Evolutionary conservation across 2,329 filamentous ascomycete genomes (phyloP).

Genomic region (Clarireedia homoeocarpa): DNA sequence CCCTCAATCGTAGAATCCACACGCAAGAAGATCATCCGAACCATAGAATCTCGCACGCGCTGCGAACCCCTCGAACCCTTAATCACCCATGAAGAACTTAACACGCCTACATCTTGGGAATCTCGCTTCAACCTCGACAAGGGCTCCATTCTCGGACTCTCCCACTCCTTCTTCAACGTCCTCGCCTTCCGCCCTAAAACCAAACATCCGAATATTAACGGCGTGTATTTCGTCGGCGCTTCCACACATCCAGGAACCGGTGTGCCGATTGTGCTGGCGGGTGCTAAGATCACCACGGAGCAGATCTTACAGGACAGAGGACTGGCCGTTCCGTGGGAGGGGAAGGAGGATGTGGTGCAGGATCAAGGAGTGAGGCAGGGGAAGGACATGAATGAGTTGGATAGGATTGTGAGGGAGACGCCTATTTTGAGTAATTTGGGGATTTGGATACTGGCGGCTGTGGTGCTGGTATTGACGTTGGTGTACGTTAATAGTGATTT

Average conservation of each 20-base stretch:
- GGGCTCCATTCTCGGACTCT: constrained; percentile 65
- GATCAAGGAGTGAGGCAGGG: constrained; percentile 17
- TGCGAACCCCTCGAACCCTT: constrained; percentile 36
- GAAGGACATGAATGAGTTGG: constrained; percentile 20
- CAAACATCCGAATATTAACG: constrained; percentile 32
- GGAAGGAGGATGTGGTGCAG: constrained; percentile 6
- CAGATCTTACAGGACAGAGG: constrained; percentile 37
- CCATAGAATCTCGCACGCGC: constrained; percentile 52
- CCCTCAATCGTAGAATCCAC: constrained; percentile 49
- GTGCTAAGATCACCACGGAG: constrained; percentile 53
- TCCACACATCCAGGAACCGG: constrained; percentile 70
- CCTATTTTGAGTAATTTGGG: constrained; percentile 17
- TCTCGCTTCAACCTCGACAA: constrained; percentile 65
- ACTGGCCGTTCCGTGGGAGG: constrained; percentile 17
- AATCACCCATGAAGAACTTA: constrained; percentile 49
- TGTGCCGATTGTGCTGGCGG: constrained; percentile 65
- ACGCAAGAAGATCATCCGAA: constrained; percentile 51
- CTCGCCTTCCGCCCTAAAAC: constrained; percentile 58
- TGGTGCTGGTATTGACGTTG: constrained; percentile 13
- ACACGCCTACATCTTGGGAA: constrained; percentile 60
- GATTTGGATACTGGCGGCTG: constrained; percentile 14
- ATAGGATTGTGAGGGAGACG: constrained; percentile 15
- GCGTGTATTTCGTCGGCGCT: constrained; percentile 65
- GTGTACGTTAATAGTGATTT: constrained; percentile 17
- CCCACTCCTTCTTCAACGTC: constrained; percentile 68